Conservation (phyloP, 2,329 filamentous ascomycete genomes). For the Neonectria magnoliae region DNA sequence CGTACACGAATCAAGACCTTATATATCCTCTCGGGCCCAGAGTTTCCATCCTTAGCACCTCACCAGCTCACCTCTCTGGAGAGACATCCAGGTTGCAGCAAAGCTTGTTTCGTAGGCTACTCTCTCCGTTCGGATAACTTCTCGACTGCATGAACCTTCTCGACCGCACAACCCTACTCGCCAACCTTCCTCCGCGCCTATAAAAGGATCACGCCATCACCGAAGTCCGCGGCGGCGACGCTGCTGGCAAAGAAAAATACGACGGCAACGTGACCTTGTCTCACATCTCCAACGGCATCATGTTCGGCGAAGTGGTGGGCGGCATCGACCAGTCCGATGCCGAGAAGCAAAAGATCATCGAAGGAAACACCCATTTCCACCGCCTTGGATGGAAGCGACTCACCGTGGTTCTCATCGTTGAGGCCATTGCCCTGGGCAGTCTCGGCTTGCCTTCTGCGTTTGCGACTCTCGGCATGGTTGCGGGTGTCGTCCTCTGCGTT, state of each 20-base stretch:
- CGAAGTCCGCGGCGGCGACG: not conserved
- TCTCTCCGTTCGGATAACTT: not conserved
- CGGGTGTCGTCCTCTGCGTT: not conserved
- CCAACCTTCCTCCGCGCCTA: not conserved
- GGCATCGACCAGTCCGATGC: not conserved
- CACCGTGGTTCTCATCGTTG: not conserved
- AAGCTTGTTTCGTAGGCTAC: not conserved
- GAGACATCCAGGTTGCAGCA: not conserved
- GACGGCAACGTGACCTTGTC: not conserved
- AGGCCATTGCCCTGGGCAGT: not conserved
- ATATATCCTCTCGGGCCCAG: not conserved
- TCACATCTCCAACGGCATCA: not conserved
- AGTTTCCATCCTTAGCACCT: not conserved
- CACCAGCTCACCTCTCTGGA: not conserved
- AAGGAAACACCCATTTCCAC: constrained; percentile 1
- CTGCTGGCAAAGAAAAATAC: not conserved
- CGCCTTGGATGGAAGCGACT: constrained; percentile 2
- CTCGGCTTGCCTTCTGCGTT: not conserved
- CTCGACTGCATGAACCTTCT: not conserved
- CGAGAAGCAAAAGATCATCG: not conserved
- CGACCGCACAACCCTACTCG: not conserved
- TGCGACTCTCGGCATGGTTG: constrained; percentile 4
- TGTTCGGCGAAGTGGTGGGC: not conserved
- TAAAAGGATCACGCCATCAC: not conserved
- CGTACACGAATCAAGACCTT: not conserved